Percentiles rank a stretch among this genome's conserved stretches.
These are phyloP conservation scores for Colletotrichum zoysiae DNA, from an alignment of 2,329 filamentous ascomycete genomes.

Conservation along the genomic window DNA sequence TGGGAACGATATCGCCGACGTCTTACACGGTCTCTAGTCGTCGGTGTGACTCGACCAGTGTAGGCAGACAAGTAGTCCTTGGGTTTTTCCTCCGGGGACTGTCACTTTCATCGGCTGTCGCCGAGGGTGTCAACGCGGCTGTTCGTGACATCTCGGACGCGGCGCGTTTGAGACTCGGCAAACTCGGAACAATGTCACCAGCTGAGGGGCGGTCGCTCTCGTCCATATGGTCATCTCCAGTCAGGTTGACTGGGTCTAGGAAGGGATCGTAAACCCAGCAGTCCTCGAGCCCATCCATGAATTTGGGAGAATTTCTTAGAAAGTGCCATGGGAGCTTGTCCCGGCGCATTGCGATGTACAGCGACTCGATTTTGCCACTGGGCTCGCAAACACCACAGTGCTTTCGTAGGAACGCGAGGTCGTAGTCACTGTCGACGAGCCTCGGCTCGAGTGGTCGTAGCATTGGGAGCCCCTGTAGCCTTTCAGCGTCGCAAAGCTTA, in stretches of 20 bases:
- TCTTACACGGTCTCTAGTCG: constrained; percentile 54
- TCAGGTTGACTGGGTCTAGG: constrained; percentile 59
- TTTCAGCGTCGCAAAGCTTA: constrained; percentile 67
- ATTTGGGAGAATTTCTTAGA: constrained; percentile 61
- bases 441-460: constrained; percentile 63
- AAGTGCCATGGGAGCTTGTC: constrained; percentile 69
- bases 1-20: not conserved
- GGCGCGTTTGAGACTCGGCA: constrained; percentile 61
- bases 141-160: constrained; percentile 66
- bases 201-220: constrained; percentile 58
- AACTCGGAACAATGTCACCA: constrained; percentile 58
- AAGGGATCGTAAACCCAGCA: constrained; percentile 66
- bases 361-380: constrained; percentile 67
- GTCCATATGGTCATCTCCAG: constrained; percentile 52
- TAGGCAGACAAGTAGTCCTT: constrained; percentile 55
- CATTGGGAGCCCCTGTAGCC: constrained; percentile 69
- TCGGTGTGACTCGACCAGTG: constrained; percentile 56
- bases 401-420: constrained; percentile 63
- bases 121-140: constrained; percentile 58
- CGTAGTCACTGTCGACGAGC: constrained; percentile 58
- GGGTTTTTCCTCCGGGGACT: constrained; percentile 53
- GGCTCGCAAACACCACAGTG: constrained; percentile 69
- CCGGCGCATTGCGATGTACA: constrained; percentile 69
- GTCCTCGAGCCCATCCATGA: constrained; percentile 65
- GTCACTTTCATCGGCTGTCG: constrained; percentile 48